Evolutionary conservation across 1,284 basidiomycete genomes (phyloP).

Genomic region (Naganishia sp.): DNA sequence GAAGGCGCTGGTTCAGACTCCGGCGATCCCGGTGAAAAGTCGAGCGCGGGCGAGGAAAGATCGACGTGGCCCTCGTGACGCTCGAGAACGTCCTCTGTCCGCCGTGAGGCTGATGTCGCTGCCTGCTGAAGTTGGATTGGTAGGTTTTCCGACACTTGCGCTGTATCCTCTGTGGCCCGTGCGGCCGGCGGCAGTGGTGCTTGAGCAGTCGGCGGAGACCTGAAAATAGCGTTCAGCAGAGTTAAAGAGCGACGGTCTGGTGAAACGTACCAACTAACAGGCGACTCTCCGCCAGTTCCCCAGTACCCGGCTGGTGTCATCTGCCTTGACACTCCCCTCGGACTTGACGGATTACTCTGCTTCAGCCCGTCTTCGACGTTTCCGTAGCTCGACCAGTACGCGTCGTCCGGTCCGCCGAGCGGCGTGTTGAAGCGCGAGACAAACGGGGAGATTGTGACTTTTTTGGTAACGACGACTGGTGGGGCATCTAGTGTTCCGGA

Average conservation of each 20-base stretch:
- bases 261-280: constrained; percentile 31
- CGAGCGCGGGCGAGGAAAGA: constrained; percentile 15
- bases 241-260: too few species aligned
- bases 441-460: constrained; percentile 26
- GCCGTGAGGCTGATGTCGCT: neutral
- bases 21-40: constrained; percentile 20
- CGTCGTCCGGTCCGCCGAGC: constrained; percentile 10
- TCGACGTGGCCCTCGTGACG: constrained; percentile 23
- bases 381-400: constrained; percentile 32
- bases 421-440: constrained; percentile 26
- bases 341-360: constrained; percentile 30
- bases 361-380: constrained; percentile 33
- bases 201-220: constrained; percentile 11
- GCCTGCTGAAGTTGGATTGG: constrained; percentile 7
- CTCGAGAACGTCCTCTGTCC: constrained; percentile 17
- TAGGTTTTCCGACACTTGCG: neutral
- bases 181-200: constrained; percentile 5
- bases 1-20: neutral
- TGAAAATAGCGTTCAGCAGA: neutral
- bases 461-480: constrained; percentile 7
- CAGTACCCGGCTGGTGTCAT: constrained; percentile 29
- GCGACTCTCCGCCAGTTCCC: constrained; percentile 34
- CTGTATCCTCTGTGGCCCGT: neutral
- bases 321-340: constrained; percentile 21
- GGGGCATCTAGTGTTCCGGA: constrained; percentile 3